Conservation (phyloP, 2,329 filamentous ascomycete species). For the Verticillium longisporum region DNA sequence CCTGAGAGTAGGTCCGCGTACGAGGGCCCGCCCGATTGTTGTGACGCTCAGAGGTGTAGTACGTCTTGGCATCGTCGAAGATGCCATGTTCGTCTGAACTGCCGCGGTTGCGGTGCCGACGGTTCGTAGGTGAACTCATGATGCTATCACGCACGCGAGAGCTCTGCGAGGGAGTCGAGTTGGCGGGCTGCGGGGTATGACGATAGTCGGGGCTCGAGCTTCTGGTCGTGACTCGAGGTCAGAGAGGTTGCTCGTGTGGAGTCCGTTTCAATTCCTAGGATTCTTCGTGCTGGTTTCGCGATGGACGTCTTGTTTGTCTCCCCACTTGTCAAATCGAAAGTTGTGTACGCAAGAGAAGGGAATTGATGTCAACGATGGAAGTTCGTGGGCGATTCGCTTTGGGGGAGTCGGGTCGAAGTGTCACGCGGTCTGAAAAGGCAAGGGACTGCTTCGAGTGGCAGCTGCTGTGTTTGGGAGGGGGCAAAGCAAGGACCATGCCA, state of each 20-base stretch:
- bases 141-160: background rate
- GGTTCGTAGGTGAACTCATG: conserved; percentile 11
- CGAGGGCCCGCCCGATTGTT: conserved; percentile 40
- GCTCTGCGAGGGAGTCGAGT: background rate
- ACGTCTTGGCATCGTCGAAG: conserved; percentile 52
- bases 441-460: background rate
- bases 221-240: background rate
- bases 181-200: background rate
- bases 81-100: conserved; percentile 41
- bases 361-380: background rate
- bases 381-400: background rate
- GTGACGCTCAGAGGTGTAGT: conserved; percentile 51
- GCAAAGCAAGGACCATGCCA: background rate
- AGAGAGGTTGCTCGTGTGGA: background rate
- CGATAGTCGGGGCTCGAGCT: background rate
- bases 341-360: background rate
- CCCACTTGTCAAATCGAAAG: too few species aligned
- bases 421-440: background rate
- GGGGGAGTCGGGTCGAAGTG: background rate
- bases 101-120: conserved; percentile 15
- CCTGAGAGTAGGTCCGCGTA: conserved; percentile 51
- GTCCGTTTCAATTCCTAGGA: background rate
- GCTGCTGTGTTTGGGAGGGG: background rate
- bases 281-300: background rate
- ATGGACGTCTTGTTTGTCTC: background rate